A percentile compares a stretch with the other conserved stretches of the same genome.
phyloP scores from a whole-genome alignment of 2,329 filamentous ascomycete genomes.

The Stagonosporopsis tanaceti region DNA sequence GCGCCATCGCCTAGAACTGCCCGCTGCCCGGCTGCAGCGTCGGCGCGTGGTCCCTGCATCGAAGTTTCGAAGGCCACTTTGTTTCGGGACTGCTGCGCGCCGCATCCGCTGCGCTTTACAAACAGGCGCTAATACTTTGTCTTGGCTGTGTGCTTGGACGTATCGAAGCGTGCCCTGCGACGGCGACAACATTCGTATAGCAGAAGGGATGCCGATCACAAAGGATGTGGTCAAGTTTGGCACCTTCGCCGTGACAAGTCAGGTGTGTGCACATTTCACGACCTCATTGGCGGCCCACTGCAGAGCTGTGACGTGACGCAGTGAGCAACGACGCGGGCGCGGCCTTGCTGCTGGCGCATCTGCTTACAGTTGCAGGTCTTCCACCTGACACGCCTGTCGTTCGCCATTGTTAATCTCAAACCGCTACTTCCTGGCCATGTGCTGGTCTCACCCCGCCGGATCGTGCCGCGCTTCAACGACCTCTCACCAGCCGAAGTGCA shows the following conservation, averaged over 20 bases:
- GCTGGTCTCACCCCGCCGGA: conserved; percentile 79
- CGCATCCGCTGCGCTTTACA: conserved; percentile 9
- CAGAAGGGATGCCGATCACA: conserved; percentile 48
- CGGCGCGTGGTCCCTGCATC: conserved; percentile 11
- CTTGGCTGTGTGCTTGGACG: conserved; percentile 15
- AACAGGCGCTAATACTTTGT: conserved; percentile 11
- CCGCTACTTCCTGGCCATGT: conserved; percentile 93
- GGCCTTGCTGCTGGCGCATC: conserved; percentile 6
- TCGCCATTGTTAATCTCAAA: conserved; percentile 94
- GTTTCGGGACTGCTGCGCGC: conserved; percentile 16
- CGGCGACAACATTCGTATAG: conserved; percentile 12
- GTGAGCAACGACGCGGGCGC: conserved; percentile 4
- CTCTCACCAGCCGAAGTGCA: conserved; percentile 75
- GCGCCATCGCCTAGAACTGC: conserved; percentile 10
- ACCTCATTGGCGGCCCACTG: conserved; percentile 16
- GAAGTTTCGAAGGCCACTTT: conserved; percentile 9
- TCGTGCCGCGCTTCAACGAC: conserved; percentile 76
- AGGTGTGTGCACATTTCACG: conserved; percentile 42
- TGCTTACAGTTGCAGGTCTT: conserved; percentile 72
- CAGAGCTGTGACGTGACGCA: conserved; percentile 17
- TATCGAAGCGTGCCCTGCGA: conserved; percentile 9
- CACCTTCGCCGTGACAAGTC: conserved; percentile 54
- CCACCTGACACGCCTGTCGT: conserved; percentile 78
- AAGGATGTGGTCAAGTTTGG: conserved; percentile 54
- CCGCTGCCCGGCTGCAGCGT: neutral